Evolutionary conservation across 768 basidiomycete genomes (phyloP), one percentile per base, ranked within the genome.

Genomic region (Boletellus ananas): DNA sequence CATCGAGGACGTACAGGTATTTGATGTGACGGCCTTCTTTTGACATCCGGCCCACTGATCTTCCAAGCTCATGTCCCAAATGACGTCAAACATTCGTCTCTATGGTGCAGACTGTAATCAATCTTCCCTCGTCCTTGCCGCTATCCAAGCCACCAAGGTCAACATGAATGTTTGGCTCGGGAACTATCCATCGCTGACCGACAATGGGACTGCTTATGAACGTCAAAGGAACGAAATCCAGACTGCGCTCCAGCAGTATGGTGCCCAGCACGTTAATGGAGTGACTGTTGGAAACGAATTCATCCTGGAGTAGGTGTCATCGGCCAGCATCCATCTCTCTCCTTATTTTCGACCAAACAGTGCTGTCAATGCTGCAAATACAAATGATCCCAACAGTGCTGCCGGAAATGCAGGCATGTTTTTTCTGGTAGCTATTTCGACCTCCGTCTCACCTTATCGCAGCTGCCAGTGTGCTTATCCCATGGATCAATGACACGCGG

Each of bases 271-370:
- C 59, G 79, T 97, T 45, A 72, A 71, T 0, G 95, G 95, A 9
- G 61, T 97, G 34, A 94, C 87, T 12, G 94, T 96, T 31, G 94
- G 95, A 31, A 95, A 96, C 63, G 93, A 95, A 69, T 91, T 81
- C 64, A 89, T 92, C 63, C 76, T 94, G 43, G 81, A 93, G 83
- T 86, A 42, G 3, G 77, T 70, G 8, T 36, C 17, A 29, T 38
- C 25, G 40, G 29, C 20, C 29, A 9, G 16, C 6, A 12, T 43
- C 11, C n/a, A 14, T 17, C 34, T 12, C 18, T 6, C 39, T 17
- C 4, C 48, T 58, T 14, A 64, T 33, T 41, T 42, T 25, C 31
- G 33, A 2, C 16, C 37, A n/a, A 25, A 45, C 54, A 90, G 87
- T 64, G 87, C 82, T 54, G 64, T 91, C 36, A 80, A 62, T 27